Conservation (phyloP, 2,329 filamentous ascomycete species). For the Fonsecaea pedrosoi region DNA sequence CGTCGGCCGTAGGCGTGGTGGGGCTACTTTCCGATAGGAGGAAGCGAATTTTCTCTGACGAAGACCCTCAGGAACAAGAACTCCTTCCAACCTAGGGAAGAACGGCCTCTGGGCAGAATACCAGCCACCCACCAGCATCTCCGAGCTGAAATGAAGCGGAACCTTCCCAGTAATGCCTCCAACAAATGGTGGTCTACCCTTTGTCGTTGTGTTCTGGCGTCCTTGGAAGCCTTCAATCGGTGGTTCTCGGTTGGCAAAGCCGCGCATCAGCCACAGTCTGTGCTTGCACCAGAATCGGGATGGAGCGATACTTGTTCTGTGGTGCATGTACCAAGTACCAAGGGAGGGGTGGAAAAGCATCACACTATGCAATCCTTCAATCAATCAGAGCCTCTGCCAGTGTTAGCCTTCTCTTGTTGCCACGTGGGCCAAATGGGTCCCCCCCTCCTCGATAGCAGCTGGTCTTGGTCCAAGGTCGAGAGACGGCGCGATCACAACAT, state of each 20-base stretch:
- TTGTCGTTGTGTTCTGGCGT: not conserved
- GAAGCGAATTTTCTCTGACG: not conserved
- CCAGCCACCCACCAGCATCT: not conserved
- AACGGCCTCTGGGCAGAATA: too few relatives aligned
- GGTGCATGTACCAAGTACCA: not conserved
- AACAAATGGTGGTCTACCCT: not conserved
- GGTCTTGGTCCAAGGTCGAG: not conserved
- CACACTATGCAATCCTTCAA: not conserved
- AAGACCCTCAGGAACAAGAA: too few relatives aligned
- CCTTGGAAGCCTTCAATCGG: not conserved
- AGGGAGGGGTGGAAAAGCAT: not conserved
- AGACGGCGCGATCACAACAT: constrained; percentile 1
- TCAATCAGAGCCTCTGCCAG: not conserved
- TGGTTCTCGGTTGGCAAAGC: not conserved
- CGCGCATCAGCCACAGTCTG: not conserved
- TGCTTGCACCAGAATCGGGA: not conserved
- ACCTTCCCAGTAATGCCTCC: not conserved
- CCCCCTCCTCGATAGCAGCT: not conserved
- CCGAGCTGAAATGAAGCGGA: not conserved
- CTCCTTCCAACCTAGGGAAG: too few relatives aligned
- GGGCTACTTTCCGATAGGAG: not conserved
- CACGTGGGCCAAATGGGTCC: not conserved
- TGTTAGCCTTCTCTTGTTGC: not conserved
- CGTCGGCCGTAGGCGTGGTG: not conserved
- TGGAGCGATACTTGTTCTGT: not conserved